Evolutionary conservation across 2,329 filamentous ascomycete genomes (phyloP), one percentile per base, ranked within the genome.

Genomic region (Grosmannia penicillata): DNA sequence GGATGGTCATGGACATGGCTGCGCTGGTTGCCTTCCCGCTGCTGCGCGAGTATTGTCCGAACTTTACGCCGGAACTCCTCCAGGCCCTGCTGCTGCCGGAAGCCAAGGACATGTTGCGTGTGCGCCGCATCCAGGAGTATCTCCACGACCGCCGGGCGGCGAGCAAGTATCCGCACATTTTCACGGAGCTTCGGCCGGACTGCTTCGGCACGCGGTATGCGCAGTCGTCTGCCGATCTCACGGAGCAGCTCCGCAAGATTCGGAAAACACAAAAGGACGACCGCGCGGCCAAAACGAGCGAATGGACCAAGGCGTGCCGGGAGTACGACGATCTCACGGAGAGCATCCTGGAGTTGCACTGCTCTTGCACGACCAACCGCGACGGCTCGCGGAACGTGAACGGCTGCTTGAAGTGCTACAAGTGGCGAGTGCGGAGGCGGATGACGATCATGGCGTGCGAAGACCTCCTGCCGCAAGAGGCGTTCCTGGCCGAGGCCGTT

Each of bases 1-100:
- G 75, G 76, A 50, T 68, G 4, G 47, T 51, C 2, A 62, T 79
- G 50, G 78, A 82, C 43, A 47, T 55, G 10, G 52, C 49, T n/a
- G 65, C 67, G 1, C 52, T 59, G 0, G 10, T 32, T 0, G 43
- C 44, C 1, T 71, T 59, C 33, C 64, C 66, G 0, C 49, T 78
- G 0, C 52, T 82, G 0, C 23, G 35, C 0, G 53, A 70, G 0
- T 76, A 67, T 37, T 57, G 67, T 11, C 70, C 75, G 0, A 55
- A 59, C 0, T 68, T 82, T 33, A 44, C 52, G 0, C 53, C 66
- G 0, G 56, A 65, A 4, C 48, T 68, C 0, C 53, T 82, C 1
- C 63, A 80, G 47, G 56, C 64, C 3, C 55, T 82, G 0, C 68
- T 74, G 4, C 45, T 82, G 0, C 53, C 65, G 1, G 53, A 51